Conservation (phyloP, 352 stramenopile genomes). For the Phytophthora colocasiae region DNA sequence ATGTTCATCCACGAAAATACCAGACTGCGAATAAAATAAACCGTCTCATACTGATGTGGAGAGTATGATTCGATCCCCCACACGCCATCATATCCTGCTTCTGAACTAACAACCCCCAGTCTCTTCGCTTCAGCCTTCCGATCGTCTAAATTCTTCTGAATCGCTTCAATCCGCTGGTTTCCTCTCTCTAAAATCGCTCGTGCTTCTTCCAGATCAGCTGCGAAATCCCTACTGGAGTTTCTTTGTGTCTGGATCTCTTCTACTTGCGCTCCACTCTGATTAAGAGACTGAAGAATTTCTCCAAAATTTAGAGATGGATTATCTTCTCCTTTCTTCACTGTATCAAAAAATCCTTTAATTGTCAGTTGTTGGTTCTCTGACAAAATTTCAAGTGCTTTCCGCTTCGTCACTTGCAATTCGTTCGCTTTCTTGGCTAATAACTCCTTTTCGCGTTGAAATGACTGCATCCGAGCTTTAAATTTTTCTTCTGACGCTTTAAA, state of each 20-base stretch:
- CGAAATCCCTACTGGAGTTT: constrained; percentile 32
- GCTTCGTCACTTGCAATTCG: constrained; percentile 45
- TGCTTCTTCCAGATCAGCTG: constrained; percentile 41
- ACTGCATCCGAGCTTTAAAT: constrained; percentile 44
- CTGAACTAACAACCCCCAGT: constrained; percentile 13
- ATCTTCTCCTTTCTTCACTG: not conserved
- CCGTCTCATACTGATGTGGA: constrained; percentile 31
- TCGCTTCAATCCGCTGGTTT: constrained; percentile 20
- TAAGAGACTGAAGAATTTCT: constrained; percentile 45
- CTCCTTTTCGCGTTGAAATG: constrained; percentile 53
- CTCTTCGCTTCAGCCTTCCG: constrained; percentile 38
- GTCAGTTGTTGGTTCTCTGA: constrained; percentile 65
- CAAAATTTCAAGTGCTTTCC: constrained; percentile 61
- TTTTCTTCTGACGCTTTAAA: constrained; percentile 42
- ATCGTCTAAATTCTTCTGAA: constrained; percentile 36
- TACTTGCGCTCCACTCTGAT: constrained; percentile 45
- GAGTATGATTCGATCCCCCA: constrained; percentile 56
- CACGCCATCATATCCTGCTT: constrained; percentile 34
- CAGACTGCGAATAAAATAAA: constrained; percentile 52
- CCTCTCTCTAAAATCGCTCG: constrained; percentile 31
- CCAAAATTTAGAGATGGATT: constrained; percentile 42
- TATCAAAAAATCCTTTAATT: constrained; percentile 57
- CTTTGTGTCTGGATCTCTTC: constrained; percentile 37
- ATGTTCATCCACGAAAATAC: constrained; percentile 52
- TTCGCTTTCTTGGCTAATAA: constrained; percentile 38